Base-by-base conservation (phyloP, 1,284 basidiomycete genomes). In the Microbotryomycetes sp. region DNA sequence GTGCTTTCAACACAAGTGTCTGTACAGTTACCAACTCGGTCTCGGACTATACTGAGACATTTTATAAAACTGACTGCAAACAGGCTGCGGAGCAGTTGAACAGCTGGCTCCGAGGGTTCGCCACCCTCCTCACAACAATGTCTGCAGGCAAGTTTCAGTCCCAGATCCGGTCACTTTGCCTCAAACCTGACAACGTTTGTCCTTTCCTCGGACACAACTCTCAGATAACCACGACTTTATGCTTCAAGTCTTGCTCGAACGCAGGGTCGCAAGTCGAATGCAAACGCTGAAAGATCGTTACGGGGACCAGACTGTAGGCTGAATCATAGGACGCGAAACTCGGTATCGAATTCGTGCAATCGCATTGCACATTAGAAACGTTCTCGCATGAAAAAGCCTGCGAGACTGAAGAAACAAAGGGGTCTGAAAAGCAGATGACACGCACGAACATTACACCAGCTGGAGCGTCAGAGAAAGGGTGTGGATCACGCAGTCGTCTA, bases 61-160 rank as follows among this genome's bases (percentile, higher is more conserved):
- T 28, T 24, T 11, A 45, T 13, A 27, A 18, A 26, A 26, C 45
- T 21, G 6, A 21, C 18, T 24, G 6, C 21, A 11, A 5, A 9
- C 30, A 65, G 59, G 61, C 64, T 2, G 64, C 64, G 1, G 64
- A 66, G 31, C 64, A 66, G 45, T 59, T 66, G 53, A 66, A 66
- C 46, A 57, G 54, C 28, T 50, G 47, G 9, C 26, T 66, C 5
- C 24, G 49, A 7, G 50, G 58, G 16, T 62, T 60, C 54, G 46
- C 58, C 1, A 21, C 29, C 6, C 46, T 62, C 13, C 47, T 66
- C 7, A 53, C 35, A 0, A 48, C 52, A 3, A 45, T 66, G 49
- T 41, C 50, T 15, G 58, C 49, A 5, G 27, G 49, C 27, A 15
- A 18, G 49, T 50, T 26, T 2, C 15, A n/a, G n/a, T n/a, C n/a